These are phyloP conservation scores for Candolleomyces eurysporus DNA, from an alignment of 768 basidiomycete species.

Conservation along the genomic window DNA sequence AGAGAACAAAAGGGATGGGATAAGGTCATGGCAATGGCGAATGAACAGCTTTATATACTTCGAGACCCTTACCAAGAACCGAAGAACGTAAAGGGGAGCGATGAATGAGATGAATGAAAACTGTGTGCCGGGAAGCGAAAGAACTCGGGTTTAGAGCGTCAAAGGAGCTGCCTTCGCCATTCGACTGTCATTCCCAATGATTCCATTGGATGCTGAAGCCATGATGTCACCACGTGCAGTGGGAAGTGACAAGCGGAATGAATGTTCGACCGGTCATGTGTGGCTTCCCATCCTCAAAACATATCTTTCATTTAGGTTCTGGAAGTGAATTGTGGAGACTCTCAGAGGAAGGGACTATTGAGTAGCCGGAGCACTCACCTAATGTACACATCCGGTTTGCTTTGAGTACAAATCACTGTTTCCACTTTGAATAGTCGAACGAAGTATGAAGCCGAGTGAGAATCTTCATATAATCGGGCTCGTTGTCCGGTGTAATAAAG, in stretches of 20 bases:
- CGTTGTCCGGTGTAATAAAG: conserved; percentile 82
- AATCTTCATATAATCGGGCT: conserved; percentile 80
- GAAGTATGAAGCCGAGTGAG: conserved; percentile 68
- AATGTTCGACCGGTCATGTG: neutral
- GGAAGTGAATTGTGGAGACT: too few species aligned
- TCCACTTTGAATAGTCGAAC: conserved; percentile 62
- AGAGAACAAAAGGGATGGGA: neutral
- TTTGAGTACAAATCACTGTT: conserved; percentile 32
- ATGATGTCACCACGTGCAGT: conserved; percentile 5
- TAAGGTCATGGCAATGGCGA: too few species aligned
- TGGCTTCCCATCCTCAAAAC: neutral
- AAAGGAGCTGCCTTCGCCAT: neutral
- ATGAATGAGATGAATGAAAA: too few species aligned
- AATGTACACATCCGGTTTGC: too few species aligned
- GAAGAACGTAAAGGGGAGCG: neutral
- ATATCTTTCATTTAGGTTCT: neutral
- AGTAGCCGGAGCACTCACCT: too few species aligned
- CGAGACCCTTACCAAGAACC: neutral
- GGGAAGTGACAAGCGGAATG: neutral
- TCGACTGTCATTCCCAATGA: neutral
- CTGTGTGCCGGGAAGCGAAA: neutral
- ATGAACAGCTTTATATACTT: neutral
- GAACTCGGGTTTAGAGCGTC: neutral
- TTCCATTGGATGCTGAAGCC: neutral
- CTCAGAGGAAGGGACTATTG: too few species aligned